Evolutionary conservation across 129 eudicot species (phyloP).

Genomic region (Flaveria sonorensis): DNA sequence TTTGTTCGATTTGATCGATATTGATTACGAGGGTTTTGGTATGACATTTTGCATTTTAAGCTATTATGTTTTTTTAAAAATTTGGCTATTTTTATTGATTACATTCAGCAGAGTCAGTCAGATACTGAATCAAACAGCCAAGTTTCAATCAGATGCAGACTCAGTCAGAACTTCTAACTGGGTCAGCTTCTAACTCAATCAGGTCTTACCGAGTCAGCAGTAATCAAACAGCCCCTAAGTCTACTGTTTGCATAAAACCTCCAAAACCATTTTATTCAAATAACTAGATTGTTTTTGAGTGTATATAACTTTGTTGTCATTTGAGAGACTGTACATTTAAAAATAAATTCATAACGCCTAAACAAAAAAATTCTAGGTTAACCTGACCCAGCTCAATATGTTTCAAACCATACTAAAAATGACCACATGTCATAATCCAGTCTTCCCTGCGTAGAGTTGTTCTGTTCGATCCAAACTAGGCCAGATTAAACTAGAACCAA

Average conservation of each 20-base stretch:
- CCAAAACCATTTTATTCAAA: neutral
- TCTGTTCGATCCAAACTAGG: neutral
- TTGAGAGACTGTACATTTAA: no score
- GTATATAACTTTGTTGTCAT: neutral
- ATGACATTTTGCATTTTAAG: no score
- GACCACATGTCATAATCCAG: neutral
- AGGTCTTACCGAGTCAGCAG: no score
- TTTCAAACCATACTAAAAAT: neutral
- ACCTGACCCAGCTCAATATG: neutral
- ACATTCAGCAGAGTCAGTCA: no score
- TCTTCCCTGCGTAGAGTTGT: neutral
- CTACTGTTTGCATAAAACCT: neutral
- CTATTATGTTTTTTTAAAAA: no score
- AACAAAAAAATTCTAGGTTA: neutral
- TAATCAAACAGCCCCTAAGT: no score
- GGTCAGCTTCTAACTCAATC: no score
- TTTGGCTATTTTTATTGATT: no score
- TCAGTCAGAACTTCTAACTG: no score
- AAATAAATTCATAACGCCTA: neutral
- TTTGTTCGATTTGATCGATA: neutral
- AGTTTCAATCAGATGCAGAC: no score
- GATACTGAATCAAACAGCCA: no score
- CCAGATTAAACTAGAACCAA: neutral
- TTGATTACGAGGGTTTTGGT: constrained; percentile 28
- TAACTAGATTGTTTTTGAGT: neutral